A percentile compares a stretch with the other conserved stretches of the same genome.
Conservation (phyloP, 2,329 filamentous ascomycete genomes). For the Penicillium capsulatum region DNA sequence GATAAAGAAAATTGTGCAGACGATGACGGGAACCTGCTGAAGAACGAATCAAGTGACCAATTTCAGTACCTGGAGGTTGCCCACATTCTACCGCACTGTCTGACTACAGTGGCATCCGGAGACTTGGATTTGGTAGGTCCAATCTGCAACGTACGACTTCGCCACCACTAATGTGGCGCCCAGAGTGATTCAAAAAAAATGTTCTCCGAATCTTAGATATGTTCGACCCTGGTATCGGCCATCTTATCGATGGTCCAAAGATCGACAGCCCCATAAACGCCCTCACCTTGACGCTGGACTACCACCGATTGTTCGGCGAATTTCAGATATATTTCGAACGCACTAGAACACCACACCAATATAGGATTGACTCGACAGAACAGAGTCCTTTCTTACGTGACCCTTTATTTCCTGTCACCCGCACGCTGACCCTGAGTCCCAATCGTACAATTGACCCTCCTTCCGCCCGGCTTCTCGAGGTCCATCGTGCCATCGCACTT, state of each 20-base stretch:
- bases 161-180: not conserved
- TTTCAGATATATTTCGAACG: not conserved
- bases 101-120: conserved; percentile 16
- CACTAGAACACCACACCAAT: conserved; percentile 8
- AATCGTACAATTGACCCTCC: conserved; percentile 33
- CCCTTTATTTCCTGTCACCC: conserved; percentile 19
- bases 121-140: conserved; percentile 16
- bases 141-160: not conserved
- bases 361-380: conserved; percentile 20
- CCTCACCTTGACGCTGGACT: not conserved
- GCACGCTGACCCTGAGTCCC: conserved; percentile 22
- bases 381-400: conserved; percentile 15
- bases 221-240: not conserved
- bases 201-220: not conserved
- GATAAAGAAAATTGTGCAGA: not conserved
- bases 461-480: conserved; percentile 22
- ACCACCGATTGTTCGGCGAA: not conserved
- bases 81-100: conserved; percentile 21
- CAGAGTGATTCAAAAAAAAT: not conserved
- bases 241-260: not conserved
- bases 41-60: conserved; percentile 7
- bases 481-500: conserved; percentile 27
- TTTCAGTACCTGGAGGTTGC: conserved; percentile 21
- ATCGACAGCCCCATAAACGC: not conserved
- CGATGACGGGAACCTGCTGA: conserved; percentile 14